A percentile compares a stretch with the other conserved stretches of the same genome.
Conservation (phyloP, 73 alveolate species). For the Chromera velia region DNA sequence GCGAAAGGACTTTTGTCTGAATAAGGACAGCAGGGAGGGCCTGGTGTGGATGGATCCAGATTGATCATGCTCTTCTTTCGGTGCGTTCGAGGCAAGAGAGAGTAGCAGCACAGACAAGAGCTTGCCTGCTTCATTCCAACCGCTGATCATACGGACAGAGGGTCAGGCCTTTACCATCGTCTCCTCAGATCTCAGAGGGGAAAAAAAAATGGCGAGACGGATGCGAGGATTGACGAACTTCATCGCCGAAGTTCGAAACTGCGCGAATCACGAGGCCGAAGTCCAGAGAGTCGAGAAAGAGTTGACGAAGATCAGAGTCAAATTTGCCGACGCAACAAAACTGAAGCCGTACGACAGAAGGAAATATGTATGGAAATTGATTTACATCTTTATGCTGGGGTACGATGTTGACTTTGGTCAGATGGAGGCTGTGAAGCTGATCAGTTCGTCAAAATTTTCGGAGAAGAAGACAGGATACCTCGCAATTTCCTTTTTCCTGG, state of each 20-base stretch:
- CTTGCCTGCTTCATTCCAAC: too few relatives aligned
- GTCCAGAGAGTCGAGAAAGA: constrained; percentile 88
- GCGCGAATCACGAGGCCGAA: constrained; percentile 91
- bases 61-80: too few relatives aligned
- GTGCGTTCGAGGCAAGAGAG: too few relatives aligned
- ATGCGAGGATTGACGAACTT: constrained; percentile 90
- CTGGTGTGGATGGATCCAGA: too few relatives aligned
- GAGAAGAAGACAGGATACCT: constrained; percentile 97
- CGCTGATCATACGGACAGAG: too few relatives aligned
- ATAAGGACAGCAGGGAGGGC: too few relatives aligned
- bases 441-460: constrained; percentile 79
- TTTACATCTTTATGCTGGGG: constrained; percentile 84
- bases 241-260: constrained; percentile 90
- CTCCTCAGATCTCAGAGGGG: too few relatives aligned
- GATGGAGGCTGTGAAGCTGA: constrained; percentile 79
- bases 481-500: constrained; percentile 84
- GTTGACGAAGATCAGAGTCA: constrained; percentile 89
- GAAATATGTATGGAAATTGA: constrained; percentile 92
- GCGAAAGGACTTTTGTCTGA: too few relatives aligned
- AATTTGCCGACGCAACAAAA: constrained; percentile 69
- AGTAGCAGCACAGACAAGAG: too few relatives aligned
- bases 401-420: constrained; percentile 96
- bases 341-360: constrained; percentile 89
- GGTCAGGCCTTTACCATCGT: too few relatives aligned
- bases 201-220: constrained; percentile 31